phyloP scores from a whole-genome alignment of 2,329 filamentous ascomycete species.

The Epicoccum nigrum region DNA sequence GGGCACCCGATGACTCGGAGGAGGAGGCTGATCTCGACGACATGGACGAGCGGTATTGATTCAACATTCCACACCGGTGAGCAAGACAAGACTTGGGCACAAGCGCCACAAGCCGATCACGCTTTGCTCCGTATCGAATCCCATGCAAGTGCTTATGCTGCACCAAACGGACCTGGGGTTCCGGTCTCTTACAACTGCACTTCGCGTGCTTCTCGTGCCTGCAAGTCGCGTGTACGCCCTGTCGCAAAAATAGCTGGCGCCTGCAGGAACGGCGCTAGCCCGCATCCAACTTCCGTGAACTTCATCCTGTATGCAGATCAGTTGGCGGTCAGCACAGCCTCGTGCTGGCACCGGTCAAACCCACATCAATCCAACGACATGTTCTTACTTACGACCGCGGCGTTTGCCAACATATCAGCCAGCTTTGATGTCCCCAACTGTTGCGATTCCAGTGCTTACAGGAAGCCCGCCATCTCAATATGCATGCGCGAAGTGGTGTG shows the following conservation, averaged over 20 bases:
- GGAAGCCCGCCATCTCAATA: too few relatives aligned
- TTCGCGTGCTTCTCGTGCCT: constrained; percentile 1
- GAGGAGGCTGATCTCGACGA: constrained; percentile 48
- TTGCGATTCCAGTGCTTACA: too few relatives aligned
- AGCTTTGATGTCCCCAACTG: too few relatives aligned
- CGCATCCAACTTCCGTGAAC: constrained; percentile 4
- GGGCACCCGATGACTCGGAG: constrained; percentile 39
- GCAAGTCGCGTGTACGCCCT: constrained; percentile 15
- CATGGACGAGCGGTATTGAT: constrained; percentile 48
- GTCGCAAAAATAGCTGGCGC: constrained; percentile 31
- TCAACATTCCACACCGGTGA: constrained; percentile 5
- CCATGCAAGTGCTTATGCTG: background rate
- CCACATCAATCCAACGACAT: background rate
- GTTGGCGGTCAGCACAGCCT: constrained; percentile 24
- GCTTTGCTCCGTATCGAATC: background rate
- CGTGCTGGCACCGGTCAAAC: background rate
- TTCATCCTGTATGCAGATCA: constrained; percentile 16
- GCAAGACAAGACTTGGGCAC: background rate
- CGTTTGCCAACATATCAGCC: too few relatives aligned
- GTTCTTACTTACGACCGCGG: too few relatives aligned
- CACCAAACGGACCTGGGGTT: background rate
- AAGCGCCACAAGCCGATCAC: background rate
- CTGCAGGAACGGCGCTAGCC: constrained; percentile 17
- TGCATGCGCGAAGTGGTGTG: too few relatives aligned
- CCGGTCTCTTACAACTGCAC: background rate